Conservation (phyloP, 1,139 yeast species). For the Pichia sp. region DNA sequence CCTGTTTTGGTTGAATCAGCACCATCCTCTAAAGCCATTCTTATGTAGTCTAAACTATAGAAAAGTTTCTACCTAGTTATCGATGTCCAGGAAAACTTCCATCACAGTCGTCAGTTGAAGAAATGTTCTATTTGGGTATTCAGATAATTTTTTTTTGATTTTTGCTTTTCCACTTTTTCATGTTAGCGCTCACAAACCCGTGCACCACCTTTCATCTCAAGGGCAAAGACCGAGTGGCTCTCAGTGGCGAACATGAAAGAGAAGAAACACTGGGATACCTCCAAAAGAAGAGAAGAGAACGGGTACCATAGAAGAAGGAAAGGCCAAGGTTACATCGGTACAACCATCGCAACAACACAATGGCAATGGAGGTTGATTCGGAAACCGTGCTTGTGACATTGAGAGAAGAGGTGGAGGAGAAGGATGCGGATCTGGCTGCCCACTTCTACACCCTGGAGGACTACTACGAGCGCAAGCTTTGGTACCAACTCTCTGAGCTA, state of each 20-base stretch:
- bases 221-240: not conserved
- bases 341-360: not conserved
- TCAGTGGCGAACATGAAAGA: not conserved
- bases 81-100: too few relatives aligned
- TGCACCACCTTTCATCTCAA: not conserved
- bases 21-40: not conserved
- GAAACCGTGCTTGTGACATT: slow-evolving; percentile 63
- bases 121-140: not conserved
- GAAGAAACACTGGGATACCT: not conserved
- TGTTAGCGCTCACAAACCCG: not conserved
- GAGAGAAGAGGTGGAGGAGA: slow-evolving; percentile 47
- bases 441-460: slow-evolving; percentile 76
- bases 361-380: slow-evolving; percentile 27
- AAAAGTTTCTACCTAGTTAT: too few relatives aligned
- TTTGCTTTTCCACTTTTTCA: not conserved
- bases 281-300: not conserved
- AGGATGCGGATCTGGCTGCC: slow-evolving; percentile 54
- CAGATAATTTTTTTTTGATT: not conserved
- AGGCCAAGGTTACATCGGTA: not conserved
- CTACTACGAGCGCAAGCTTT: slow-evolving; percentile 75
- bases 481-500: slow-evolving; percentile 63
- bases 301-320: not conserved
- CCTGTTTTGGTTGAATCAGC: not conserved
- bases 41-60: too few relatives aligned
- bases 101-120: too few relatives aligned